Base-by-base conservation (phyloP, 768 basidiomycete genomes). In the Piloderma croceum region DNA sequence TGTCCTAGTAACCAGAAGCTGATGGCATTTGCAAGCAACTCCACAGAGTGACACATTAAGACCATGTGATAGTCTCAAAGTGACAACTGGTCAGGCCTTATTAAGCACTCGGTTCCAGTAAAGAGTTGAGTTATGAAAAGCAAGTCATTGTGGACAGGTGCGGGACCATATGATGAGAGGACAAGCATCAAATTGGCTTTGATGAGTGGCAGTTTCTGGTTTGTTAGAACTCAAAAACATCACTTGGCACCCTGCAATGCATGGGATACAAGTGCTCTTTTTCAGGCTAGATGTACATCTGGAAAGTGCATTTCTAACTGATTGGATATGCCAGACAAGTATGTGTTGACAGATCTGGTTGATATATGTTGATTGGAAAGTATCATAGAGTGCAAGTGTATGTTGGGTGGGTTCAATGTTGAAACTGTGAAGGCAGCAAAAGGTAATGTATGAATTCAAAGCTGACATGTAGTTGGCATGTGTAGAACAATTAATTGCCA, bases 271-370 rank as follows among this genome's bases (percentile, higher is more conserved):
- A n/a, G n/a, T 37, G 0, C 64, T 64, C 3, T 47, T 34, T 43
- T 25, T 3, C 57, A 51, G 13, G 36, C 23, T 0, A 11, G n/a
- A 1, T 56, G 53, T 2, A 64, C 53, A 1, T 47, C 9, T 1
- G 68, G 67, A 46, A 51, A 70, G 21, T 46, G 43, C 0, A 47
- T 24, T 38, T 65, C 56, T 4, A 69, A 56, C 33, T 58, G 51
- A 22, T 55, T 56, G 42, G 56, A 58, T 10, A 69, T 64, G 11
- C 68, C 66, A 1, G 65, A 62, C 2, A 72, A 51, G 47, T 70
- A 70, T 1, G 56, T 37, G 27, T 36, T 36, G 13, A 69, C 61
- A 0, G 65, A 66, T 9, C 42, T 24, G 0, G 68, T 65, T 27
- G 61, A 49, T 33, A 71, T 68, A 41, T 65, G 59, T 21, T 52